Conservation (phyloP, 805 yeast species). For the Metschnikowia vanudenii region DNA sequence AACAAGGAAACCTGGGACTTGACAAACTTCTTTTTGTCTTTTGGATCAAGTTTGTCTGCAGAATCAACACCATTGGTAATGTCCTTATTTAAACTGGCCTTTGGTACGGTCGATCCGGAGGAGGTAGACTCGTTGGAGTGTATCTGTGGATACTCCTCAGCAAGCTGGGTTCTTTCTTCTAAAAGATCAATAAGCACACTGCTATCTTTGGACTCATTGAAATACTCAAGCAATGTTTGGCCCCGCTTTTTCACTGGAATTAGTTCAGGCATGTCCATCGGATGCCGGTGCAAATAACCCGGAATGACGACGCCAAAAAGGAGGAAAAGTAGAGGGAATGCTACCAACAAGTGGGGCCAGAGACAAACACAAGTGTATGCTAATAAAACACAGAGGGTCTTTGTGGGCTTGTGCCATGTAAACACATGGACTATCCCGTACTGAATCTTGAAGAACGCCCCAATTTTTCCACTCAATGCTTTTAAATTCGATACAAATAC, state of each 20-base stretch:
- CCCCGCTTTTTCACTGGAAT: conserved; percentile 50
- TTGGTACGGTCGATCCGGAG: conserved; percentile 8
- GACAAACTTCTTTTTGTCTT: conserved; percentile 20
- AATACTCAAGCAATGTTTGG: conserved; percentile 48
- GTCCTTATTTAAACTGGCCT: conserved; percentile 1
- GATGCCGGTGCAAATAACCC: conserved; percentile 68
- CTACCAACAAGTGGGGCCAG: conserved; percentile 65
- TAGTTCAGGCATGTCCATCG: conserved; percentile 47
- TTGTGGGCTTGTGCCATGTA: conserved; percentile 74
- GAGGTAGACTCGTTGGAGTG: conserved; percentile 11
- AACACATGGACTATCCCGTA: conserved; percentile 58
- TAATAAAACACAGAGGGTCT: conserved; percentile 60
- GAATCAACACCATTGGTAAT: background rate
- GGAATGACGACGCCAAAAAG: conserved; percentile 64
- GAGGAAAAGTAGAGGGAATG: conserved; percentile 59
- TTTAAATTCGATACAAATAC: conserved; percentile 57
- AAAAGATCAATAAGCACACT: conserved; percentile 35
- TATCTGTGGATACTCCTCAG: conserved; percentile 11
- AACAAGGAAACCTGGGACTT: conserved; percentile 43
- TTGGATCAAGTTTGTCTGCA: conserved; percentile 11
- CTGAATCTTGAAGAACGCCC: conserved; percentile 57
- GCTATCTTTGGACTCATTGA: conserved; percentile 29
- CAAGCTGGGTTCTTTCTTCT: conserved; percentile 13
- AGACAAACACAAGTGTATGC: conserved; percentile 65
- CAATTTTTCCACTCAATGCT: conserved; percentile 53